These are phyloP conservation scores for Tylopilus cervinicoccineus DNA, from an alignment of 768 basidiomycete species.

Conservation along the genomic window DNA sequence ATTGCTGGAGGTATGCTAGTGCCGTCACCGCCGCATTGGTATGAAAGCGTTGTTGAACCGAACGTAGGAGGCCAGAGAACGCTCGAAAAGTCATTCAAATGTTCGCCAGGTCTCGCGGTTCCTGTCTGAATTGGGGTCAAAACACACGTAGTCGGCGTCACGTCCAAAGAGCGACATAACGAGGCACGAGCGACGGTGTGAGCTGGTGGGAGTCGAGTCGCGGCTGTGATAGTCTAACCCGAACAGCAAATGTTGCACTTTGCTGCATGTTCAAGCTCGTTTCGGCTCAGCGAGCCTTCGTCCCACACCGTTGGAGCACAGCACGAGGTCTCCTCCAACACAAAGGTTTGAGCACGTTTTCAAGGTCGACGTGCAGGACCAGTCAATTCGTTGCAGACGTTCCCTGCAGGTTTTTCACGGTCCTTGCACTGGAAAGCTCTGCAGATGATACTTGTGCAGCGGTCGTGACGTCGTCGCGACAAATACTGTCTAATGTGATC, in stretches of 20 bases:
- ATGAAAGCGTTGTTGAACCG: too few species aligned
- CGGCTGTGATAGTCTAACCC: not conserved
- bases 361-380: not conserved
- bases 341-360: not conserved
- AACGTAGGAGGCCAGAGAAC: too few species aligned
- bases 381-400: not conserved
- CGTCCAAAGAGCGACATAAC: too few species aligned
- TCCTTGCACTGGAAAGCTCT: conserved; percentile 79
- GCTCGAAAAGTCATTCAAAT: too few species aligned
- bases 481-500: conserved; percentile 81
- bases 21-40: too few species aligned
- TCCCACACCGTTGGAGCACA: not conserved
- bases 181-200: too few species aligned
- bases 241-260: not conserved
- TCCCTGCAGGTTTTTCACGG: conserved; percentile 42
- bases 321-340: not conserved
- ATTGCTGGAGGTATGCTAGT: too few species aligned
- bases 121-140: too few species aligned
- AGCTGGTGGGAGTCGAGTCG: not conserved
- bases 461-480: conserved; percentile 65
- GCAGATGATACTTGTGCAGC: conserved; percentile 95
- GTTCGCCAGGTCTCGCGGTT: too few species aligned
- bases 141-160: too few species aligned
- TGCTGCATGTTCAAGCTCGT: not conserved
- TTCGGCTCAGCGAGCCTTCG: not conserved